phyloP scores from a whole-genome alignment of 1,139 yeast species.

The Geotrichum cucujoidarum region DNA sequence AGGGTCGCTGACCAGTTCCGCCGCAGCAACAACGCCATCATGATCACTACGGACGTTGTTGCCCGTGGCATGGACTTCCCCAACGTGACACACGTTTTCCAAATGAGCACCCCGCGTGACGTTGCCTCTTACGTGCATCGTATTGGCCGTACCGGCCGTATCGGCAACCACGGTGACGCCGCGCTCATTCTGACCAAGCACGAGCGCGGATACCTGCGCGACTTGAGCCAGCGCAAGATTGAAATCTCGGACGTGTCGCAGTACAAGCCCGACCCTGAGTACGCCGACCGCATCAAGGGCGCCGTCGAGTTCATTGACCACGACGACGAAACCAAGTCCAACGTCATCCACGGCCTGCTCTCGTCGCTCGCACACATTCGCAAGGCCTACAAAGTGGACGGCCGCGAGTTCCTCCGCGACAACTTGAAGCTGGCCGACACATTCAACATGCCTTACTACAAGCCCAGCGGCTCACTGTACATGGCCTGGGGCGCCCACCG shows the following conservation, averaged over 20 bases:
- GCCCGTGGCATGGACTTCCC: slow-evolving; percentile 97
- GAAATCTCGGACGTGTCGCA: slow-evolving; percentile 20
- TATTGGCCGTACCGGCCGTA: slow-evolving; percentile 95
- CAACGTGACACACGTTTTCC: slow-evolving; percentile 74
- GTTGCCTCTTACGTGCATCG: slow-evolving; percentile 81
- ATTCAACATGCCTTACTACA: slow-evolving; percentile 9
- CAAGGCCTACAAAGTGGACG: slow-evolving; percentile 19
- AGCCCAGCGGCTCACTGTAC: slow-evolving; percentile 9
- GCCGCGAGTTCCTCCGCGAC: slow-evolving; percentile 15
- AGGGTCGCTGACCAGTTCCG: slow-evolving; percentile 54
- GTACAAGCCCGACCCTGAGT: slow-evolving; percentile 13
- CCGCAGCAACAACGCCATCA: slow-evolving; percentile 46
- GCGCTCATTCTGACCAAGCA: slow-evolving; percentile 30
- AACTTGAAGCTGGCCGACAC: slow-evolving; percentile 12
- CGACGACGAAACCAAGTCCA: slow-evolving; percentile 15
- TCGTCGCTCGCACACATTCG: slow-evolving; percentile 17
- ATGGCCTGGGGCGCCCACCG: slow-evolving; percentile 15
- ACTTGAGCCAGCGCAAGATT: slow-evolving; percentile 25
- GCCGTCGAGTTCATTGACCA: slow-evolving; percentile 17
- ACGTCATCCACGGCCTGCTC: slow-evolving; percentile 16
- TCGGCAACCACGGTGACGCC: slow-evolving; percentile 66
- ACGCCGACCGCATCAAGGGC: slow-evolving; percentile 4
- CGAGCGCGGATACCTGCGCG: slow-evolving; percentile 26
- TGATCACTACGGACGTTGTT: slow-evolving; percentile 87
- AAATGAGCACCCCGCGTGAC: slow-evolving; percentile 69